Evolutionary conservation across 176 grass and related monocot species (phyloP), one percentile per base, ranked within the genome.

Genomic region (Zoysia pacifica): DNA sequence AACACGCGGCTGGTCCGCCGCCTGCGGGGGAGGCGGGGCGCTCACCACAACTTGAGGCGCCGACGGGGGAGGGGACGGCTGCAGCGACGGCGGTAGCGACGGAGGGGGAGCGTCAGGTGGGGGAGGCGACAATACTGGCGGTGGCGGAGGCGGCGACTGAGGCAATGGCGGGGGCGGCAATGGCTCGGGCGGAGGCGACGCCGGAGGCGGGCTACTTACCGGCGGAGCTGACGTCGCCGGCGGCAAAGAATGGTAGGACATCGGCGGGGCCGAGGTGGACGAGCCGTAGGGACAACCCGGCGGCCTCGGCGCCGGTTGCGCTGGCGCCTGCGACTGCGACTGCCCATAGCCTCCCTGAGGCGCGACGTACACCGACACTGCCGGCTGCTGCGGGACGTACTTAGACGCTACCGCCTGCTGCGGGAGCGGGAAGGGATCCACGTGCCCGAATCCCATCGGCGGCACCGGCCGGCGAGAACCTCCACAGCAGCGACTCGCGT

Each of bases 251-350:
- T 78, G 79, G 72, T 81, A 81, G 7, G 85, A 69, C 38, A 13
- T 70, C 47, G 88, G 91, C 70, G 91, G 88, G 0, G 91, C 54
- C 38, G 90, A 79, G 45, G 83, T 68, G 58, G 83, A 80, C 11
- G 87, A 92, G 41, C 86, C 78, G 62, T 82, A 86, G 16, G 87
- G 87, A 12, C 87, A 89, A 1, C 73, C 87, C 9, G 83, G 87
- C 73, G 83, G 87, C 1, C 79, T 79, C 46, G 74, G 79, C 3
- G 61, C 78, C 2, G 67, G 87, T 65, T 85, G 82, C 35, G 83
- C 0, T 28, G 28, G 28, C 28, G 28, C 28, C 28, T 28, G 28
- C 28, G 28, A 28, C 28, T 28, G 28, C 28, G 28, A 28, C 28
- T 28, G 28, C 28, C 28, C 28, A 44, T 78, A 76, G 62, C 4